Percentiles rank a stretch among this genome's conserved stretches.
Conservation (phyloP, 2,329 filamentous ascomycete genomes). For the Clonostachys rhizophaga region DNA sequence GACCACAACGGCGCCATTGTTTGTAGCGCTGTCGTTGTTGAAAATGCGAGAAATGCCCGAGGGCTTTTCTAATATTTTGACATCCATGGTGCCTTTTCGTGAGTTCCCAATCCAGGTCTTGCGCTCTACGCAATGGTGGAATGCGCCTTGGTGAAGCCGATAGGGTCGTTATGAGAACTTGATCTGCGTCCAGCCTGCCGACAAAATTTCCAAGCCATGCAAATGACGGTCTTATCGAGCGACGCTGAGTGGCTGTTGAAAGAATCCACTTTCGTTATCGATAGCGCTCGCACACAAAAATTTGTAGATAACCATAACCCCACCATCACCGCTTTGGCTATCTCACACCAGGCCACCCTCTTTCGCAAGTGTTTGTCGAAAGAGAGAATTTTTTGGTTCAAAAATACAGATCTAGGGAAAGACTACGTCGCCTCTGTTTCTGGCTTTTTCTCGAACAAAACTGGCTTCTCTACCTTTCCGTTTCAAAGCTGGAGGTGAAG, state of each 20-base stretch:
- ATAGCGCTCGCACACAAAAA: constrained; percentile 28
- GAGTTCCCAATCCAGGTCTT: too few relatives aligned
- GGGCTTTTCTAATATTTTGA: constrained; percentile 25
- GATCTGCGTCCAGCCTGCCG: constrained; percentile 1
- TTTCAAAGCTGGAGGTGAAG: constrained; percentile 76
- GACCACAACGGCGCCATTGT: constrained; percentile 50
- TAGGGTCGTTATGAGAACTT: too few relatives aligned
- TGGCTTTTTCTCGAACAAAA: constrained; percentile 17
- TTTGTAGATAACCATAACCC: constrained; percentile 30
- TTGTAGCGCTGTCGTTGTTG: constrained; percentile 3
- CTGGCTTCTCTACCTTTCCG: constrained; percentile 74
- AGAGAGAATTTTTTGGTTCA: too few relatives aligned
- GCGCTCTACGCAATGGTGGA: too few relatives aligned
- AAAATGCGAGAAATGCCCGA: constrained; percentile 3
- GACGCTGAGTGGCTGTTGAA: constrained; percentile 13
- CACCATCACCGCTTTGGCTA: constrained; percentile 16
- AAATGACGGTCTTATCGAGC: constrained; percentile 14
- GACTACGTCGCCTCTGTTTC: too few relatives aligned
- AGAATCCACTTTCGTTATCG: constrained; percentile 17
- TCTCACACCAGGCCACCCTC: too few relatives aligned
- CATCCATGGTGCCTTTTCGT: constrained; percentile 23
- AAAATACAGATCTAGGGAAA: too few relatives aligned
- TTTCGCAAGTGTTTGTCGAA: too few relatives aligned
- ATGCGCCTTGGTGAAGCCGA: too few relatives aligned
- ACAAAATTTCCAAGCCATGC: constrained; percentile 25